Conservation (phyloP, 2,329 filamentous ascomycete species). For the Ramularia endophylla region DNA sequence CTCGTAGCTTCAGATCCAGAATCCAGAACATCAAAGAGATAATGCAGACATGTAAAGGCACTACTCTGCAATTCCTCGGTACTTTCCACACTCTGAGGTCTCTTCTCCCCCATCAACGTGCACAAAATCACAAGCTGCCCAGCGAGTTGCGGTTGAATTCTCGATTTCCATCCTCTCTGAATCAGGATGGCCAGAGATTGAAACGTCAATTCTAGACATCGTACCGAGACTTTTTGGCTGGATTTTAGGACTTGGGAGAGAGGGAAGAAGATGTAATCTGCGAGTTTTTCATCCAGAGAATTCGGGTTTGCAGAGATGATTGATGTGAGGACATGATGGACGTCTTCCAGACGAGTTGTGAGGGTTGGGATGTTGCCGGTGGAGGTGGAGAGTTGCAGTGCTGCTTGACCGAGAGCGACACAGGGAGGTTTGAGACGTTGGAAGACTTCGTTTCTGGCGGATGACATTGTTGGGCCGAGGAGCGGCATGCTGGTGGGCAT, state of each 20-base stretch:
- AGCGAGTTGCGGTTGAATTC: conserved; percentile 64
- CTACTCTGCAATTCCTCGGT: conserved; percentile 63
- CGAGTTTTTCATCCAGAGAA: conserved; percentile 69
- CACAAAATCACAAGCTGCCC: conserved; percentile 82
- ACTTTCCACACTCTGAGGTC: conserved; percentile 51
- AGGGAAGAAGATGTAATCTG: conserved; percentile 94
- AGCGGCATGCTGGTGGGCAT: background rate
- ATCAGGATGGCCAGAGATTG: conserved; percentile 70
- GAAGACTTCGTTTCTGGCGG: conserved; percentile 35
- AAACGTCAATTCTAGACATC: conserved; percentile 68
- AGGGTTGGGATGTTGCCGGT: conserved; percentile 38
- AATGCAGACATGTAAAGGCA: conserved; percentile 62
- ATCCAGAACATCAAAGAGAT: conserved; percentile 56
- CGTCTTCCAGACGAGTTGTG: conserved; percentile 37
- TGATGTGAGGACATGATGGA: conserved; percentile 38
- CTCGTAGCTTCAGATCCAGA: conserved; percentile 39
- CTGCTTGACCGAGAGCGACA: conserved; percentile 52
- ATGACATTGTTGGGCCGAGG: conserved; percentile 17
- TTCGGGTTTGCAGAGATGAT: conserved; percentile 29
- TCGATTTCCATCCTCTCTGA: conserved; percentile 68
- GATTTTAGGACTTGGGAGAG: conserved; percentile 78
- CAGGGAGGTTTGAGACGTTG: conserved; percentile 53
- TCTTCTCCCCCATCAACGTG: conserved; percentile 71
- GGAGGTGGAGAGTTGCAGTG: conserved; percentile 46
- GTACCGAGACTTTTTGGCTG: conserved; percentile 64